Conservation (phyloP, 2,329 filamentous ascomycete species). For the Canariomyces notabilis region DNA sequence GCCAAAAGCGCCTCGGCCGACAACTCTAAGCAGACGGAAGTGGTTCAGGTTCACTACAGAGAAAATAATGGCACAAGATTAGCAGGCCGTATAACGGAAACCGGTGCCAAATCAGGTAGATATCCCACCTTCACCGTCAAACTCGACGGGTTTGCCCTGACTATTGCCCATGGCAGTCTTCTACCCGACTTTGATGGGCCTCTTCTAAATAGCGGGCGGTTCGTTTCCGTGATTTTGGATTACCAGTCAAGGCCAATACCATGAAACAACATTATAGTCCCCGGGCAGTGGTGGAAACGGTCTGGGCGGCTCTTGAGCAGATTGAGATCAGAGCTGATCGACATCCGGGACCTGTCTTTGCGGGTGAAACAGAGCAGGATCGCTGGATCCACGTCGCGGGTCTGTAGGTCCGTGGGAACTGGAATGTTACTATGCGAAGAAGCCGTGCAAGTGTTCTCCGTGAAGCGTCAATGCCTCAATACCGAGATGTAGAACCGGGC, state of each 20-base stretch:
- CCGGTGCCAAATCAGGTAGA: constrained; percentile 20
- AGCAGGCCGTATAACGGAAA: not conserved
- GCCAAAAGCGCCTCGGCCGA: constrained; percentile 95
- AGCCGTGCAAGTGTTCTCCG: not conserved
- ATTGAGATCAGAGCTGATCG: constrained; percentile 17
- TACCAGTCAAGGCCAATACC: constrained; percentile 9
- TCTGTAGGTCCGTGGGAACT: not conserved
- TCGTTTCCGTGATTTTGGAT: not conserved
- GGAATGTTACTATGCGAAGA: not conserved
- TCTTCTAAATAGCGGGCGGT: not conserved
- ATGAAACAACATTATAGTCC: constrained; percentile 3
- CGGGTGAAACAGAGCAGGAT: constrained; percentile 6
- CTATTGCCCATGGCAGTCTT: constrained; percentile 73
- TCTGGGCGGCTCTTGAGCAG: constrained; percentile 11
- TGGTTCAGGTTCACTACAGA: constrained; percentile 86
- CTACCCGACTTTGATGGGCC: not conserved
- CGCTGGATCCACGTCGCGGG: not conserved
- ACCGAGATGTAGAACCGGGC: not conserved
- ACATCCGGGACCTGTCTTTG: constrained; percentile 18
- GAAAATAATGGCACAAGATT: not conserved
- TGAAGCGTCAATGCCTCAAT: not conserved
- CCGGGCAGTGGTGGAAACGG: constrained; percentile 9
- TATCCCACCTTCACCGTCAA: constrained; percentile 89
- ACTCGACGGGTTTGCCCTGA: constrained; percentile 87
- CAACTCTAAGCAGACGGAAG: constrained; percentile 89